Evolutionary conservation across 1,284 basidiomycete genomes (phyloP).

Genomic region (Fistulinella staudtii): DNA sequence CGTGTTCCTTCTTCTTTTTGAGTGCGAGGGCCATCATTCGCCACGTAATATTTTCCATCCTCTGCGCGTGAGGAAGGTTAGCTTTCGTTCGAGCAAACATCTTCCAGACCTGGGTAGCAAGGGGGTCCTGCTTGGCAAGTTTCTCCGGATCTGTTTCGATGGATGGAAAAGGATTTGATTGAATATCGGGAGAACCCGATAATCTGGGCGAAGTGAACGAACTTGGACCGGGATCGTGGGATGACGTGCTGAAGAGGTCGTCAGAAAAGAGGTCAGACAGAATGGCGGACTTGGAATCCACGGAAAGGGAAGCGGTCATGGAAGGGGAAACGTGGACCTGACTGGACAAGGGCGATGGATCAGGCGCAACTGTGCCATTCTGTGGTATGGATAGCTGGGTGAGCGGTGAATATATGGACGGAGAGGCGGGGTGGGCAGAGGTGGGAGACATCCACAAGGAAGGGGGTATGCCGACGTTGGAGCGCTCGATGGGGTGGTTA

Average conservation of each 20-base stretch:
- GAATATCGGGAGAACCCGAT: constrained; percentile 66
- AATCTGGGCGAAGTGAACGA: constrained; percentile 59
- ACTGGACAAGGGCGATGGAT: constrained; percentile 32
- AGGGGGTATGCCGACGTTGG: constrained; percentile 56
- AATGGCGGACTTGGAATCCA: constrained; percentile 53
- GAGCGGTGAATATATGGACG: constrained; percentile 33
- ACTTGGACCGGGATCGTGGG: constrained; percentile 40
- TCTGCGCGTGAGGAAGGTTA: constrained; percentile 82
- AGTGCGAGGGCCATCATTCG: constrained; percentile 95
- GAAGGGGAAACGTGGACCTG: constrained; percentile 39
- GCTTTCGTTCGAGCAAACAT: constrained; percentile 92
- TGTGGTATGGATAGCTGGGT: constrained; percentile 34
- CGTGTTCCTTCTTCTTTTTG: constrained; percentile 81
- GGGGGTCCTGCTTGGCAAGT: constrained; percentile 77
- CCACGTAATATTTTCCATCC: constrained; percentile 98
- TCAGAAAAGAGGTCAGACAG: constrained; percentile 72
- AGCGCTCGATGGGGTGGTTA: constrained; percentile 45
- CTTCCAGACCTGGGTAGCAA: constrained; percentile 96
- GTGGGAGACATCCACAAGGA: constrained; percentile 79
- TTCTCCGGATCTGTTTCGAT: constrained; percentile 56
- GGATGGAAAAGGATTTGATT: constrained; percentile 34
- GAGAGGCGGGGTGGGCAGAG: constrained; percentile 44
- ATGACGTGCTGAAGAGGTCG: constrained; percentile 51
- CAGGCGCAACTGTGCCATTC: constrained; percentile 33
- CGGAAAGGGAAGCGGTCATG: constrained; percentile 38